Evolutionary conservation across 1,284 basidiomycete species (phyloP).

Genomic region (Hymenochaete sp.): DNA sequence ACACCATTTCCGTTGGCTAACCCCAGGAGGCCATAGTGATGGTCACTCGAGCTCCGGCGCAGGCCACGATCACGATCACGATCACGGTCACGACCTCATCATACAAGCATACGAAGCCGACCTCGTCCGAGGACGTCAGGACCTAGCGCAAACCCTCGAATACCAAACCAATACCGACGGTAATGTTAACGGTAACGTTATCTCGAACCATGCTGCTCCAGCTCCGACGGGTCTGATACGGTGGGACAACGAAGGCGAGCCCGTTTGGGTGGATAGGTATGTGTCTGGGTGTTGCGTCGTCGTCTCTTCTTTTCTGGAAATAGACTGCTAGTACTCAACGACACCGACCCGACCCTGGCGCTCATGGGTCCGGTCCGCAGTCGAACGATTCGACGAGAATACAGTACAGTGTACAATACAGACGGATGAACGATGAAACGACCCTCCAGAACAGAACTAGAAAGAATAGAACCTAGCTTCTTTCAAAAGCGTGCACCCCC

Average conservation of each 20-base stretch:
- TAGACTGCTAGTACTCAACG: too few species aligned
- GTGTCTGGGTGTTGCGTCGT: constrained; percentile 23
- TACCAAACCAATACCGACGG: constrained; percentile 33
- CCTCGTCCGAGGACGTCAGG: constrained; percentile 41
- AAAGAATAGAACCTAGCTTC: not conserved
- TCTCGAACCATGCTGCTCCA: constrained; percentile 13
- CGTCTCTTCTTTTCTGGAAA: not conserved
- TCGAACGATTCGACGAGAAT: not conserved
- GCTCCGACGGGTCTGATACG: constrained; percentile 17
- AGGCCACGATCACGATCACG: not conserved
- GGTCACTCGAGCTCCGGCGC: not conserved
- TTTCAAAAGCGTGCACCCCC: not conserved
- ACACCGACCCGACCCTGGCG: too few species aligned
- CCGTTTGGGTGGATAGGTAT: constrained; percentile 57
- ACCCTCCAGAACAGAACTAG: not conserved
- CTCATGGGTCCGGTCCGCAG: too few species aligned
- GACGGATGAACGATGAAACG: not conserved
- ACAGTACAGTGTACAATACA: not conserved
- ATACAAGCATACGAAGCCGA: constrained; percentile 65
- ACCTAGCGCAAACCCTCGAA: constrained; percentile 34
- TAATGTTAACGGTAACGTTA: too few species aligned
- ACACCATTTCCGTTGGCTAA: not conserved
- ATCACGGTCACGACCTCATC: constrained; percentile 35
- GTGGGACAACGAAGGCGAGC: constrained; percentile 15
- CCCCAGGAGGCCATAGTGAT: not conserved